These are phyloP conservation scores for Thielaviopsis cerberus DNA, from an alignment of 2,329 filamentous ascomycete genomes.

Conservation along the genomic window DNA sequence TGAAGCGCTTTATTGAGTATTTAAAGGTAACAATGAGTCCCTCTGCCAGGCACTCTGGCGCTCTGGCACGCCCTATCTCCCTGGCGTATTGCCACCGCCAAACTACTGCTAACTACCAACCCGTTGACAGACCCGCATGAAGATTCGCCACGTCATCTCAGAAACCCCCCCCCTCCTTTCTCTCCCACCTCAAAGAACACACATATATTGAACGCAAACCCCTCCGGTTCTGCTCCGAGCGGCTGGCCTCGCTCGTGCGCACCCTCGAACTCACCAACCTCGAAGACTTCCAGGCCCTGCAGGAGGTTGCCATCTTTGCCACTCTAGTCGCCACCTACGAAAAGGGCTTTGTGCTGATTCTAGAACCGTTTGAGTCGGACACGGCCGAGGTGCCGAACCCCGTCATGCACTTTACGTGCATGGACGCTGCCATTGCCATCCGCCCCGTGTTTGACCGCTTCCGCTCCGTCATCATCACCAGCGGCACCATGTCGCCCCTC, in stretches of 20 bases:
- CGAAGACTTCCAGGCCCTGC: slow-evolving; percentile 88
- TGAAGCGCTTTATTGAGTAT: slow-evolving; percentile 95
- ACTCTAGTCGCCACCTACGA: slow-evolving; percentile 94
- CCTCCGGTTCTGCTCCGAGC: slow-evolving; percentile 81
- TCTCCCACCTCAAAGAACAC: slow-evolving; percentile 80
- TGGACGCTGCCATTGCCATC: slow-evolving; percentile 94
- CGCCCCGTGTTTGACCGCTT: slow-evolving; percentile 95
- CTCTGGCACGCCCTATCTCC: too few relatives aligned
- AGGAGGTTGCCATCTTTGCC: slow-evolving; percentile 94
- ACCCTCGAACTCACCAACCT: slow-evolving; percentile 94
- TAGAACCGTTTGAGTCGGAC: slow-evolving; percentile 95
- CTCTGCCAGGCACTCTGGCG: neutral
- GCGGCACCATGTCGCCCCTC: slow-evolving; percentile 84
- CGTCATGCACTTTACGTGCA: slow-evolving; percentile 87
- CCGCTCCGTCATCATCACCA: slow-evolving; percentile 95
- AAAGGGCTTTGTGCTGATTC: slow-evolving; percentile 81
- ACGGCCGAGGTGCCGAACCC: slow-evolving; percentile 91
- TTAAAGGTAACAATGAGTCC: slow-evolving; percentile 40
- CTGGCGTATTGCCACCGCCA: too few relatives aligned
- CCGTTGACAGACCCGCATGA: slow-evolving; percentile 63
- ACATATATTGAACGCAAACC: slow-evolving; percentile 98
- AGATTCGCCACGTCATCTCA: slow-evolving; percentile 89
- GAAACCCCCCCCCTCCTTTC: slow-evolving; percentile 89
- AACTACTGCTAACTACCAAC: neutral
- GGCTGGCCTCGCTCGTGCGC: slow-evolving; percentile 79